Evolutionary conservation across 192 early-diverging fungal species (phyloP).

Genomic region (Coemansia sp.): DNA sequence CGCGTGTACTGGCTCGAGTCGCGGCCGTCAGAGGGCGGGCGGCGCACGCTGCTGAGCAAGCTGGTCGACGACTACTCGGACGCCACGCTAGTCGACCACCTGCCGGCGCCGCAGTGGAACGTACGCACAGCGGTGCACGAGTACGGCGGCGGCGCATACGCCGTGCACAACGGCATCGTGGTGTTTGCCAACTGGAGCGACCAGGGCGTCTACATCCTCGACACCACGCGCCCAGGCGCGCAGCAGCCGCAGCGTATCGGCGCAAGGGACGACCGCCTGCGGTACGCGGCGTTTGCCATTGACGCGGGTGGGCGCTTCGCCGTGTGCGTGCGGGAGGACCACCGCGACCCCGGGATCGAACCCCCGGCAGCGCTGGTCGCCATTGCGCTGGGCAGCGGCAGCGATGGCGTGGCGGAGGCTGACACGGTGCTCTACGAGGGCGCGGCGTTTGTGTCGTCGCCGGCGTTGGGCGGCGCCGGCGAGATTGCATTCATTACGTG

Average conservation of each 20-base stretch:
- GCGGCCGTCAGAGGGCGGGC: constrained; percentile 42
- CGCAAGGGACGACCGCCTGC: constrained; percentile 46
- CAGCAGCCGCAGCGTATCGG: constrained; percentile 52
- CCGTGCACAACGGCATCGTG: constrained; percentile 58
- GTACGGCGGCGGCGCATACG: constrained; percentile 73
- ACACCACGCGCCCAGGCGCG: constrained; percentile 20
- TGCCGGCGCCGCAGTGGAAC: constrained; percentile 55
- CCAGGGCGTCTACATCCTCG: constrained; percentile 60
- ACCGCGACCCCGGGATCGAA: constrained; percentile 58
- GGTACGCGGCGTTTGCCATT: constrained; percentile 70
- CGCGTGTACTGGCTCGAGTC: constrained; percentile 53
- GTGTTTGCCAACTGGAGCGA: constrained; percentile 68
- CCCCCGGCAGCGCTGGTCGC: constrained; percentile 59
- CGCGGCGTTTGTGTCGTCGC: constrained; percentile 69
- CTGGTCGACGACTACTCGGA: constrained; percentile 34
- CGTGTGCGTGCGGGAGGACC: constrained; percentile 73
- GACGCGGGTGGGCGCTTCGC: constrained; percentile 60
- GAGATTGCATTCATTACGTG: constrained; percentile 69
- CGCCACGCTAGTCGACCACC: constrained; percentile 21
- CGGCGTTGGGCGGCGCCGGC: constrained; percentile 58
- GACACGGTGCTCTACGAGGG: constrained; percentile 57
- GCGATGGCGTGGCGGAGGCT: constrained; percentile 8
- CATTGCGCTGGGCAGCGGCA: constrained; percentile 44
- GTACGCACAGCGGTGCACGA: constrained; percentile 76
- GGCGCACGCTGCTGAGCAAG: constrained; percentile 36